Conservation (phyloP, 768 basidiomycete genomes). For the Kwoniella newhampshirensis region DNA sequence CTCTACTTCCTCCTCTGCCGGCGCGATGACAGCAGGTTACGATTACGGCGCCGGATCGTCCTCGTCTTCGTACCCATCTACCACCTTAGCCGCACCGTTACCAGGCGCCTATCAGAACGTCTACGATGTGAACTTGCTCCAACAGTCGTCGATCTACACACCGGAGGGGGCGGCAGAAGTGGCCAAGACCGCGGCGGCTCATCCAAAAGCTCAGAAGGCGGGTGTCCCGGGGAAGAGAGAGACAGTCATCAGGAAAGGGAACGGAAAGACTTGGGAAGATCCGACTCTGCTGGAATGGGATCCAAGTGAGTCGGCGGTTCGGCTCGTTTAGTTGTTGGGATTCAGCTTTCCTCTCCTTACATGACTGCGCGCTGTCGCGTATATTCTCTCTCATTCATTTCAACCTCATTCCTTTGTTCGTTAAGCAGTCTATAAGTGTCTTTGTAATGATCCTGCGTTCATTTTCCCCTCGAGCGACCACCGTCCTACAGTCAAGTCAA, state of each 20-base stretch:
- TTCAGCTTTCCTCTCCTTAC: no score
- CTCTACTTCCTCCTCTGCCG: conserved; percentile 11
- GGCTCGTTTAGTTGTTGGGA: background rate
- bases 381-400: background rate
- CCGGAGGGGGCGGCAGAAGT: conserved; percentile 17
- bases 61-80: background rate
- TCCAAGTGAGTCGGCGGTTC: conserved; percentile 66
- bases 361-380: background rate
- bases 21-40: conserved; percentile 17
- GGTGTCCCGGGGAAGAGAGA: conserved; percentile 62
- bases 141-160: conserved; percentile 40
- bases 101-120: conserved; percentile 23
- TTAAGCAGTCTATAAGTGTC: background rate
- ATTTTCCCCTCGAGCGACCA: background rate
- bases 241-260: conserved; percentile 92
- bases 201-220: conserved; percentile 9
- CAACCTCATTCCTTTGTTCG: background rate
- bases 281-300: conserved; percentile 97
- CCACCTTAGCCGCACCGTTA: conserved; percentile 3
- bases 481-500: no score
- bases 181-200: conserved; percentile 1
- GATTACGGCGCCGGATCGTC: conserved; percentile 3
- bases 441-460: background rate
- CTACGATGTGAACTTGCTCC: conserved; percentile 35
- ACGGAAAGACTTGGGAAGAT: conserved; percentile 97